These are phyloP conservation scores for Clavariopsis aquatica DNA, from an alignment of 495 filamentous ascomycete genomes.

Conservation along the genomic window DNA sequence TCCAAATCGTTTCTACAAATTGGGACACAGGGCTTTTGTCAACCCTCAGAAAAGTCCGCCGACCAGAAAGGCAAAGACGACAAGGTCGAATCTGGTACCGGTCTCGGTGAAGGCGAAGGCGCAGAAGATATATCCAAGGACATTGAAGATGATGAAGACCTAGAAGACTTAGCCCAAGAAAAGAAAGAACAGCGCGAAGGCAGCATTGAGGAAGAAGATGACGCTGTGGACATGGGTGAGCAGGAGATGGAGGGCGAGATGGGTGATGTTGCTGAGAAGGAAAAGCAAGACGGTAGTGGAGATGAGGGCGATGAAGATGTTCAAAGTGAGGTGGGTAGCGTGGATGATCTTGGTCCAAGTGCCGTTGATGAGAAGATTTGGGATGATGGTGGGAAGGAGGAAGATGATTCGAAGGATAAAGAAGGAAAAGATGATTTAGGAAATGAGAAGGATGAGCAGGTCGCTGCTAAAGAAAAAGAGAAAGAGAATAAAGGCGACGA, in stretches of 20 bases:
- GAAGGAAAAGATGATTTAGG: constrained; percentile 65
- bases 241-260: constrained; percentile 82
- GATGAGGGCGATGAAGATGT: constrained; percentile 66
- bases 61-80: constrained; percentile 66
- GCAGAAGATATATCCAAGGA: constrained; percentile 98
- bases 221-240: constrained; percentile 94
- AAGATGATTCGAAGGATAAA: constrained; percentile 70
- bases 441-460: constrained; percentile 49
- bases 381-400: constrained; percentile 79
- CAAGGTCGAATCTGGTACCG: constrained; percentile 87
- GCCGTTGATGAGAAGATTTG: constrained; percentile 98
- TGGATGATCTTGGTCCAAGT: constrained; percentile 82
- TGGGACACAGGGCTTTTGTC: constrained; percentile 84
- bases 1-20: constrained; percentile 74
- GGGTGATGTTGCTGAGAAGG: constrained; percentile 61
- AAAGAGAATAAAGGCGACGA: constrained; percentile 53
- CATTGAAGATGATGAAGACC: constrained; percentile 86
- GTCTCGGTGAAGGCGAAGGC: constrained; percentile 92
- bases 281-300: constrained; percentile 49
- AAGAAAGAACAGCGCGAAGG: constrained; percentile 41
- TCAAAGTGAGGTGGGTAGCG: constrained; percentile 84
- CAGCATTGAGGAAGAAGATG: constrained; percentile 58
- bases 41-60: constrained; percentile 69
- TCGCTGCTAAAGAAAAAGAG: constrained; percentile 45
- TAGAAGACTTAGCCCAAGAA: constrained; percentile 88